phyloP scores from a whole-genome alignment of 371 early-diverging fungal species.

The Pancytospora philotis region DNA sequence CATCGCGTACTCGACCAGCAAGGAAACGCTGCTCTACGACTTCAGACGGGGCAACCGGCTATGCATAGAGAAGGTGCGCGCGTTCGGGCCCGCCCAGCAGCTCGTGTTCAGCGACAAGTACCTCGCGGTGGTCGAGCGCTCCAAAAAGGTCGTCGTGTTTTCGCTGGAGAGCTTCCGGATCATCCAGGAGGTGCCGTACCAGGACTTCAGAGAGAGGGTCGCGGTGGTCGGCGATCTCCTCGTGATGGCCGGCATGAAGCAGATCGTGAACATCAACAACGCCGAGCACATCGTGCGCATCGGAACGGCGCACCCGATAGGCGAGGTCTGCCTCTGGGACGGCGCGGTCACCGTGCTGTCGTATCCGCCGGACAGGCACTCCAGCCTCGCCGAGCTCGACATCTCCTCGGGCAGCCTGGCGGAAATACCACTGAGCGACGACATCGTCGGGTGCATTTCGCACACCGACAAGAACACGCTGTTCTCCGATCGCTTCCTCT shows the following conservation, averaged over 20 bases:
- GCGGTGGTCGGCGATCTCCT: not conserved
- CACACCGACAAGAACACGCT: not conserved
- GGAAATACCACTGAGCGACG: no score
- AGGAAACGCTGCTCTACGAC: conserved; percentile 4
- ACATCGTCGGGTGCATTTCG: no score
- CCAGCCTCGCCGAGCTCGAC: not conserved
- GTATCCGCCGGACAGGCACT: no score
- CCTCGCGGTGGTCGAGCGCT: conserved; percentile 1
- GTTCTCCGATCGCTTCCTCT: not conserved
- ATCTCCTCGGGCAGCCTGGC: not conserved
- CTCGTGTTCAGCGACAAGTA: not conserved
- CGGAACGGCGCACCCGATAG: not conserved
- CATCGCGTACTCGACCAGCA: not conserved
- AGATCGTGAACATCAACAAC: not conserved
- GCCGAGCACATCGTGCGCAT: not conserved
- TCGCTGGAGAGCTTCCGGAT: not conserved
- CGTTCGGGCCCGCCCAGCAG: conserved; percentile 7
- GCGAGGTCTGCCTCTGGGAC: no score
- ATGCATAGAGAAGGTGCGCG: conserved; percentile 1
- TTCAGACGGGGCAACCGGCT: not conserved
- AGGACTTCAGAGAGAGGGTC: conserved; percentile 2
- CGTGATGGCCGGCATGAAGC: not conserved
- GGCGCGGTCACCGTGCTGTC: no score
- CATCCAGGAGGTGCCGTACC: not conserved
- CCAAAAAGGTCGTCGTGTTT: conserved; percentile 1